Base-by-base conservation (phyloP, 176 grass and related monocot genomes). In the Rhynchospora tenuis region DNA sequence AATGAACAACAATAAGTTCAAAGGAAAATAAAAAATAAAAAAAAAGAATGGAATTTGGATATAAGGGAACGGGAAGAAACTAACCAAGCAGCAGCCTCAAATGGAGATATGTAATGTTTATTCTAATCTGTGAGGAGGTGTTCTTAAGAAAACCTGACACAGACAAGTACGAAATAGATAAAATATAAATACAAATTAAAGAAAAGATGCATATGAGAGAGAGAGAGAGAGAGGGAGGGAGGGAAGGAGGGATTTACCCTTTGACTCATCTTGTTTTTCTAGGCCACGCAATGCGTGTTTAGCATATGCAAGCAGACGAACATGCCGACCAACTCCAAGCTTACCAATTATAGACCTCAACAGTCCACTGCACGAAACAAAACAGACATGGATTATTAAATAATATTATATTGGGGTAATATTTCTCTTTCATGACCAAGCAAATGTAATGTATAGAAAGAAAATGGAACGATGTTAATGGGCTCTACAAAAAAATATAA, bases 291-390 rank as follows among this genome's bases (percentile, higher is more conserved):
- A 45, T 82, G 92, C 92, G 86, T 90, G 91, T 79, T 90, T 98
- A 63, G 90, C 90, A 90, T 94, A 98, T 33, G 85, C 86, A 88
- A 94, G 90, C 82, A 94, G 90, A 16, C 95, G 83, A 57, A 94
- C 87, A 91, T 91, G 90, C 19, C 84, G 85, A 73, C 87, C 86
- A 5, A 81, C 89, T 26, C 92, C 95, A 45, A 98, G 67, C 31
- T 91, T 98, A 58, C 89, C 89, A 56, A 93, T 74, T 85, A 98
- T 94, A 17, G 92, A 98, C 67, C 89, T 91, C 82, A 98, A 84
- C 84, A 98, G 31, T 90, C 89, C 90, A 85, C 92, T 98, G 80
- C 23, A 89, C 63, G 6, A 80, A 45, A 54, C 82, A 71, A 54
- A 85, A 75, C 54, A 76, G 4, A 7, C 64, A 64, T 87, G 54